Evolutionary conservation across 1,284 basidiomycete genomes (phyloP).

Genomic region (Flammula alnicola): DNA sequence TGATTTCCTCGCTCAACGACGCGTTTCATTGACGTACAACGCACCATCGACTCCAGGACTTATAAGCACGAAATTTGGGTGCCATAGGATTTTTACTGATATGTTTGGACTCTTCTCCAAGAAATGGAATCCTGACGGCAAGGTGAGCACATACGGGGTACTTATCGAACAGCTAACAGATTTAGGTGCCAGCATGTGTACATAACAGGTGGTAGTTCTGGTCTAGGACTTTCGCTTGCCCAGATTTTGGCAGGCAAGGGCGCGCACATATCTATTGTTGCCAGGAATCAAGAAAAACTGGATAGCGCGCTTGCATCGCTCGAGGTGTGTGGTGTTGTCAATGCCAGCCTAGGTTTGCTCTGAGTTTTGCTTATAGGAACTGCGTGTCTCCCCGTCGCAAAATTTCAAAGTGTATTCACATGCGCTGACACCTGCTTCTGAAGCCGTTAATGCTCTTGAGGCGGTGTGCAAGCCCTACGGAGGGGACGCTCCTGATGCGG

Average conservation of each 20-base stretch:
- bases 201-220: constrained; percentile 82
- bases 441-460: constrained; percentile 62
- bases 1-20: too few species aligned
- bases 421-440: constrained; percentile 54
- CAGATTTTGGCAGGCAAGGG: constrained; percentile 71
- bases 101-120: constrained; percentile 39
- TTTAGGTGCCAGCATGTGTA: constrained; percentile 62
- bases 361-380: constrained; percentile 34
- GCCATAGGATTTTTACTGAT: not conserved
- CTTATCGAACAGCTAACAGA: not conserved
- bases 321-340: constrained; percentile 53
- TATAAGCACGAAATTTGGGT: too few species aligned
- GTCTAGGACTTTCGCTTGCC: constrained; percentile 79
- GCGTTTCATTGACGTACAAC: not conserved
- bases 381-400: constrained; percentile 57
- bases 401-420: constrained; percentile 66
- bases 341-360: not conserved
- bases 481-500: constrained; percentile 68
- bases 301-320: constrained; percentile 61
- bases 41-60: too few species aligned
- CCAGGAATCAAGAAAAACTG: constrained; percentile 68
- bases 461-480: constrained; percentile 58
- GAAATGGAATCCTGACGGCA: constrained; percentile 49
- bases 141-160: constrained; percentile 32
- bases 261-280: constrained; percentile 83